Conservation (phyloP, 2,329 filamentous ascomycete species). For the Penicillium sp. region DNA sequence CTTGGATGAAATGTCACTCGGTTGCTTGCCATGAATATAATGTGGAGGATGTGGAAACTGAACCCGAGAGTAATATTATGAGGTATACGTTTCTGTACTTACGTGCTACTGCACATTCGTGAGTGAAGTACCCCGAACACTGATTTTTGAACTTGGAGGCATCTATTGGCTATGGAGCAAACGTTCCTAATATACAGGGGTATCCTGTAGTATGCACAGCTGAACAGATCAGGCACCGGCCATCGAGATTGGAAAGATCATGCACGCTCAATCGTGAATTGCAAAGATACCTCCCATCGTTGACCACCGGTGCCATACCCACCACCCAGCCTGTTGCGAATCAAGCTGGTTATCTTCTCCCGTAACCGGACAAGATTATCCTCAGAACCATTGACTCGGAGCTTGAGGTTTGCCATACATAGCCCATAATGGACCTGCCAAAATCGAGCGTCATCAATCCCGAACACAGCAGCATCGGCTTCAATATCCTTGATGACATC, state of each 20-base stretch:
- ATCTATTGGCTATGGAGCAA: neutral
- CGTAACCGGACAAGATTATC: slow-evolving; percentile 70
- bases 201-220: slow-evolving; percentile 1
- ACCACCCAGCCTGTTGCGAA: slow-evolving; percentile 83
- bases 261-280: slow-evolving; percentile 62
- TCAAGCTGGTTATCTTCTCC: slow-evolving; percentile 71
- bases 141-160: neutral
- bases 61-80: neutral
- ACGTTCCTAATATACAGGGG: slow-evolving; percentile 5
- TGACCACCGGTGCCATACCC: slow-evolving; percentile 78
- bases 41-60: neutral
- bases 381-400: slow-evolving; percentile 71
- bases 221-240: neutral
- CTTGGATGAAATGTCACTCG: no score
- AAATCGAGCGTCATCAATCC: slow-evolving; percentile 87
- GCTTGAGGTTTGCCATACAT: slow-evolving; percentile 90
- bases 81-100: neutral
- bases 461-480: slow-evolving; percentile 70
- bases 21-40: neutral
- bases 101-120: neutral
- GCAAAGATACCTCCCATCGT: slow-evolving; percentile 90
- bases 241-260: slow-evolving; percentile 18
- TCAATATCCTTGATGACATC: slow-evolving; percentile 84
- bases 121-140: neutral
- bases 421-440: slow-evolving; percentile 99